Evolutionary conservation across 208 protist genomes (phyloP).

Genomic region (Leishmania major): DNA sequence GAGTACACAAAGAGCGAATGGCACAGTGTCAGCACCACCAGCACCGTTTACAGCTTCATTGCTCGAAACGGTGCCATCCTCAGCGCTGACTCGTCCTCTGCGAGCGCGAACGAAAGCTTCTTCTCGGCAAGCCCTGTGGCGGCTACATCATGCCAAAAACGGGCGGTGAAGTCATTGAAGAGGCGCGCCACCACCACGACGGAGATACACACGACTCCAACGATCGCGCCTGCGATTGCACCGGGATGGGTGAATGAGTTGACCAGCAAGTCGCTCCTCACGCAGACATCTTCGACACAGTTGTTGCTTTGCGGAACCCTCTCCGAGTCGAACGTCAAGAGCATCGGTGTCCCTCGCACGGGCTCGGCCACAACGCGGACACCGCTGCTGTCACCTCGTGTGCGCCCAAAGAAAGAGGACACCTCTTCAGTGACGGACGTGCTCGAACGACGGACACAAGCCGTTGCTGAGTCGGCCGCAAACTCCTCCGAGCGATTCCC

Average conservation of each 20-base stretch:
- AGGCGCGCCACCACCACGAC: too few species aligned
- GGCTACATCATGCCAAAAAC: not conserved
- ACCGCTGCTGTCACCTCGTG: not conserved
- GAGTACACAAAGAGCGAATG: not conserved
- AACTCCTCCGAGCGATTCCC: not conserved
- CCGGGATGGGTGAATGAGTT: not conserved
- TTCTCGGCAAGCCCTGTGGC: not conserved
- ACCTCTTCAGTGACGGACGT: not conserved
- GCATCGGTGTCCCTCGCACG: not conserved
- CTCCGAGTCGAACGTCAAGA: not conserved
- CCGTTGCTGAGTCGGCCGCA: not conserved
- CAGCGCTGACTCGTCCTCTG: not conserved
- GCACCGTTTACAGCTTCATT: not conserved
- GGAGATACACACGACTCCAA: not conserved
- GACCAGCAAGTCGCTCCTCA: not conserved
- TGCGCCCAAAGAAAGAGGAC: not conserved
- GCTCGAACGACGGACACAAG: not conserved
- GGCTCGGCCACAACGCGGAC: not conserved
- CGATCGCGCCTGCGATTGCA: not conserved
- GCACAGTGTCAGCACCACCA: not conserved
- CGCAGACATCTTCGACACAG: too few species aligned
- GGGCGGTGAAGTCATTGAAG: not conserved
- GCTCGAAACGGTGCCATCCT: not conserved
- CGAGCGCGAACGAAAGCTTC: not conserved
- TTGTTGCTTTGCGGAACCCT: not conserved